Base-by-base conservation (phyloP, 2,329 filamentous ascomycete genomes). In the Botrytis pseudocinerea region DNA sequence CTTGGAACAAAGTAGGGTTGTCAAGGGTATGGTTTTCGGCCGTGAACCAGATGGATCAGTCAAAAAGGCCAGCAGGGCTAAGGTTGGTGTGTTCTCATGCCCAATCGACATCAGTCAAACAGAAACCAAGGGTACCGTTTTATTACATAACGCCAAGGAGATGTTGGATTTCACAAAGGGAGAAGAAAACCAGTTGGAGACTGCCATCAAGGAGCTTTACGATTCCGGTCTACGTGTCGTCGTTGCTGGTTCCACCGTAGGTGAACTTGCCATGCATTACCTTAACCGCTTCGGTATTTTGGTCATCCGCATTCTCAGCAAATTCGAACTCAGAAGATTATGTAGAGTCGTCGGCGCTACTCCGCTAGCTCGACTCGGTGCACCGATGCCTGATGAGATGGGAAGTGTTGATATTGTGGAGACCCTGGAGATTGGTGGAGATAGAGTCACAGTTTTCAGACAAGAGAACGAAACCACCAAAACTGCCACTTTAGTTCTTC, bases 341-440 rank as follows among this genome's bases (percentile, higher is more conserved):
- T 99, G 97, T 88, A 92, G 96, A 76, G 96, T 99, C 38, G 95
- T 98, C 70, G 95, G 95, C 76, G 96, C 96, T 73, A 98, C 96
- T 22, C 96, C 96, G n/a, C 88, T 99, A 75, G 97, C 97, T 70
- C 92, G 96, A 79, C 87, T 99, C 65, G 96, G 96, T 76, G 96
- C 97, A 25, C 96, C 96, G 62, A 99, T 99, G 96, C 96, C 97
- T n/a, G 96, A 99, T 79, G 96, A 99, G 87, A 98, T 97, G 95
- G 96, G 96, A 77, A 92, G 85, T 79, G 90, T 99, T 76, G 96
- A 99, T 82, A 84, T 99, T 73, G 96, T 99, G 46, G 96, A 99
- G 88, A 98, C 97, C 1, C 88, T 97, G 62, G 96, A 99, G 84
- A 98, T 99, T 82, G 96, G 96, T 76, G 96, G 96, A 78, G 96